Evolutionary conservation across 2,329 filamentous ascomycete species (phyloP), one percentile per base, ranked within the genome.

Genomic region (Trichophyton verrucosum): DNA sequence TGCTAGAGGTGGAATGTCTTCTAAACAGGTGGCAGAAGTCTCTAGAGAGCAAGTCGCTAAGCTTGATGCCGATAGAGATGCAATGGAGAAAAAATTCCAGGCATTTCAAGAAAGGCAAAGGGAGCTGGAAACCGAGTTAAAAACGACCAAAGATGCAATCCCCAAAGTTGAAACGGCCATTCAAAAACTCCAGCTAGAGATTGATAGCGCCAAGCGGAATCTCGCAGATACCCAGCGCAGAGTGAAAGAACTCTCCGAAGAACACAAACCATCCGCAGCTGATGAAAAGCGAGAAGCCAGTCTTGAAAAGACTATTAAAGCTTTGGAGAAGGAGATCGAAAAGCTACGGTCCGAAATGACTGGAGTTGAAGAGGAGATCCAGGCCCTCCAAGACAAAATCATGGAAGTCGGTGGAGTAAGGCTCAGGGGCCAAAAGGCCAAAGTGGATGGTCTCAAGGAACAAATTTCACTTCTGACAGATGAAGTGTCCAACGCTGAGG

Each of bases 321-420:
- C 84, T 62, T 80, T 95, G 64, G 84, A 90, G 68, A 84, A 83
- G 66, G 89, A 96, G 68, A 83, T 96, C 9, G 83, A 87, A 62
- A 88, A 87, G 68, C 81, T 99, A 8, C 89, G 85, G 63, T 80
- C 83, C 8, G 90, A 97, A 74, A 96, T 88, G n/a, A 84, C 88
- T 1, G 94, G 86, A 53, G 85, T 96, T 7, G 94, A 99, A 71
- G 86, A 86, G 27, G 94, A 97, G 73, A 97, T 99, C 75, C 92
- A 95, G 75, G 81, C 81, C 20, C 80, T 99, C 1, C 92, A 99
- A 71, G 87, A 94, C 80, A 95, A 91, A 79, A 99, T 99, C 69
- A 97, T 99, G 94, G 87, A 96, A 74, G 87, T 96, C 64, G 94
- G 94, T 70, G 94, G 94, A 74, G 91, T 97, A 69, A 91, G 89